A percentile compares a stretch with the other conserved stretches of the same genome.
Conservation (phyloP, 169 alveolate genomes). For the Cryptosporidium felis region DNA sequence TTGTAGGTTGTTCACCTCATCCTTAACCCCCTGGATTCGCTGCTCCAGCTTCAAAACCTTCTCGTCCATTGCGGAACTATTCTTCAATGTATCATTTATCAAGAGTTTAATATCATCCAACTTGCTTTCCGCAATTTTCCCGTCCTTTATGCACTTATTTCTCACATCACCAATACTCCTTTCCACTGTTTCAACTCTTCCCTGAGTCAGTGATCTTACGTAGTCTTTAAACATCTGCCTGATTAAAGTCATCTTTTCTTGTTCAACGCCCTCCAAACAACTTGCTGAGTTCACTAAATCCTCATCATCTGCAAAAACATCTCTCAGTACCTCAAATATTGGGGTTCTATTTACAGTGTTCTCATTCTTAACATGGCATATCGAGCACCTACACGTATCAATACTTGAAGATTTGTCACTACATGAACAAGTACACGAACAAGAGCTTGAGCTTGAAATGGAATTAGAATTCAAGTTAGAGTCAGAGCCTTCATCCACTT, state of each 20-base stretch:
- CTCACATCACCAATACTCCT: constrained; percentile 8
- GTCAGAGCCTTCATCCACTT: constrained; percentile 1
- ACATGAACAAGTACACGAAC: constrained; percentile 12
- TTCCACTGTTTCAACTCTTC: constrained; percentile 18
- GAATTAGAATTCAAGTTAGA: not conserved
- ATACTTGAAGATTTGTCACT: not conserved
- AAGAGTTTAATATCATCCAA: constrained; percentile 29
- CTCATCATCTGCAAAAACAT: constrained; percentile 35
- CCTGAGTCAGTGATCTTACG: constrained; percentile 9
- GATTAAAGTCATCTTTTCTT: not conserved
- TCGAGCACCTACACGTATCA: not conserved
- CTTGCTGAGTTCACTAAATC: constrained; percentile 6
- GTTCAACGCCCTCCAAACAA: not conserved
- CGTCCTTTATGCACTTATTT: constrained; percentile 1
- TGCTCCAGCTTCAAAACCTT: constrained; percentile 17
- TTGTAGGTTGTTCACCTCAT: constrained; percentile 17
- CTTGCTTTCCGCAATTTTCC: constrained; percentile 9
- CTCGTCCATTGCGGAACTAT: not conserved
- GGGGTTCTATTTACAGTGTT: not conserved
- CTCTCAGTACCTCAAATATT: constrained; percentile 17
- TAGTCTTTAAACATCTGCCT: constrained; percentile 49
- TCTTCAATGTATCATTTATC: constrained; percentile 26
- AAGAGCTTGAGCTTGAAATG: not conserved
- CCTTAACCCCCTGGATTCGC: constrained; percentile 2
- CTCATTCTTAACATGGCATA: not conserved